Evolutionary conservation across 768 basidiomycete species (phyloP), one percentile per base, ranked within the genome.

Genomic region (Cantharellus cinnabarinus): DNA sequence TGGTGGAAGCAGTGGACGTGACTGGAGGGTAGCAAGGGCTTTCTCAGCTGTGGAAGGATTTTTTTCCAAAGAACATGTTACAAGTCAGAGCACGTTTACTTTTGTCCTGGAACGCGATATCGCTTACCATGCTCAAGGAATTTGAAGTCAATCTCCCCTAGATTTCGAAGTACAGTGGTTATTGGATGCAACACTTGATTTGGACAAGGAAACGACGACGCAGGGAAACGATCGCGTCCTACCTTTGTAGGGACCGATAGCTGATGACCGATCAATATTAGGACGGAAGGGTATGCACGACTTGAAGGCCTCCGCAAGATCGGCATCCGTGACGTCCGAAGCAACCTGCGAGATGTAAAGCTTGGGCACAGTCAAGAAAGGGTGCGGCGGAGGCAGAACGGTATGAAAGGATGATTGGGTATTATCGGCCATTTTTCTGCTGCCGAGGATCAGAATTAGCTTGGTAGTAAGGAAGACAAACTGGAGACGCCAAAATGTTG

Each of bases 81-180:
- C 20, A 29, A 29, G 20, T 29, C 20, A 29, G 20, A 29, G 20
- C 20, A 29, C 20, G 20, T 29, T 29, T 29, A 29, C 20, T 29
- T 29, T 29, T 29, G 20, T 29, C 20, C 54, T 60, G 5, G 56
- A 58, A 38, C 60, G 62, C 20, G 41, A n/a, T 61, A 68, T 7
- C 10, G 35, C 76, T 67, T 63, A 87, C 87, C 87, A 75, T 81
- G 84, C 67, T 85, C 83, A 52, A 84, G 74, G 66, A 75, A 82
- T 68, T 79, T 86, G 74, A 89, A 90, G 69, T 89, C 85, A 67
- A 90, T 86, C 61, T 79, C 83, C 39, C 85, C 88, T 57, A 77
- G 75, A 38, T 34, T 41, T 34, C 48, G 57, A 34, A 4, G 60
- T 20, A 29, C 20, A 29, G 20, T 29, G 20, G 20, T 29, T 29